Conservation (phyloP, 192 early-diverging fungal genomes). For the Gryganskiella cystojenkinii region DNA sequence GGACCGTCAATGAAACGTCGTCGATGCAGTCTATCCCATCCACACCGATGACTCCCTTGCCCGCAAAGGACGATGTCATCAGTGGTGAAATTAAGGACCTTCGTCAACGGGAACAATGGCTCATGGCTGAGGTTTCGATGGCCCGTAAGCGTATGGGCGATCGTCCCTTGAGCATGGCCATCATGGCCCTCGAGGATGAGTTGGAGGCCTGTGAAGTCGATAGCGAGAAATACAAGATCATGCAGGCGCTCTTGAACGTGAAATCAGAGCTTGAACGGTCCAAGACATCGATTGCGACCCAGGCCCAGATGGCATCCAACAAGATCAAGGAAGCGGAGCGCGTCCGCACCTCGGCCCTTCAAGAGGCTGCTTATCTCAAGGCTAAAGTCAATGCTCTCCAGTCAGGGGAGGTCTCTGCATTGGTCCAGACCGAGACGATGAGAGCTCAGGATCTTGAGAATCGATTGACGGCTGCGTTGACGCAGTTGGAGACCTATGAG, state of each 20-base stretch:
- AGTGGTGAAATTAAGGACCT: slow-evolving; percentile 20
- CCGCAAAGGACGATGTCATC: neutral
- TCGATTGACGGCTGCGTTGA: slow-evolving; percentile 48
- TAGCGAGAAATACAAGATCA: slow-evolving; percentile 61
- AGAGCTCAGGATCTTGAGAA: slow-evolving; percentile 58
- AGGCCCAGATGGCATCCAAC: slow-evolving; percentile 58
- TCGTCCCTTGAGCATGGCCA: slow-evolving; percentile 33
- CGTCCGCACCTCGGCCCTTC: slow-evolving; percentile 59
- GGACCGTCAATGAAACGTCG: too few relatives aligned
- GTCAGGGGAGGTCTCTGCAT: slow-evolving; percentile 34
- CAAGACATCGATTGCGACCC: slow-evolving; percentile 56
- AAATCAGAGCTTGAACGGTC: slow-evolving; percentile 61
- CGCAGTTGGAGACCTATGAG: slow-evolving; percentile 53
- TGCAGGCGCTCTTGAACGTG: slow-evolving; percentile 57
- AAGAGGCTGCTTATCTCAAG: slow-evolving; percentile 67
- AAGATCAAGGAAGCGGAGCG: slow-evolving; percentile 60
- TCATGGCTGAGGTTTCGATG: slow-evolving; percentile 36
- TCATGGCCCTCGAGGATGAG: slow-evolving; percentile 27
- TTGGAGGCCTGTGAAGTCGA: slow-evolving; percentile 53
- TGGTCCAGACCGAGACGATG: slow-evolving; percentile 54
- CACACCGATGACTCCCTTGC: neutral
- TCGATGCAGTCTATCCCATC: neutral
- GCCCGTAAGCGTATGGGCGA: slow-evolving; percentile 44
- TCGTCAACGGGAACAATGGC: slow-evolving; percentile 46
- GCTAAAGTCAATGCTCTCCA: slow-evolving; percentile 61